phyloP scores from a whole-genome alignment of 768 basidiomycete genomes.

The Phlegmacium glaucopus region DNA sequence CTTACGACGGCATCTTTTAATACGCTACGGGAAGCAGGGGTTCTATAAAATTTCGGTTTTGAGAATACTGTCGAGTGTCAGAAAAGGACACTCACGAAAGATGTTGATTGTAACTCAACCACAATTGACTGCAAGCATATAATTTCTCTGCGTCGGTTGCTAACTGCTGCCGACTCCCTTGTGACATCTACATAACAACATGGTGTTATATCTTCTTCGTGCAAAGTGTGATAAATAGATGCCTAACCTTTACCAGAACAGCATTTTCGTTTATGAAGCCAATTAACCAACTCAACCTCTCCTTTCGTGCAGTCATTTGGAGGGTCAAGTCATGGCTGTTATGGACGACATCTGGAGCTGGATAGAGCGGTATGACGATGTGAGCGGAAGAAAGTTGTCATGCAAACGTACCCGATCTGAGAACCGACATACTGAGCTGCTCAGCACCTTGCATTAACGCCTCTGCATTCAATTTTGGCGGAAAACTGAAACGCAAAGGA shows the following conservation, averaged over 20 bases:
- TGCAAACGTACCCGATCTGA: conserved; percentile 60
- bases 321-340: conserved; percentile 77
- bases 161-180: conserved; percentile 69
- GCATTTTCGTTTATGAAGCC: conserved; percentile 87
- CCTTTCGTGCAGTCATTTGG: conserved; percentile 72
- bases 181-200: conserved; percentile 62
- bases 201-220: too few relatives aligned
- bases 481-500: conserved; percentile 77
- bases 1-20: conserved; percentile 67
- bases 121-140: conserved; percentile 75
- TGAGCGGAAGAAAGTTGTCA: conserved; percentile 4
- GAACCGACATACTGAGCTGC: conserved; percentile 64
- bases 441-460: conserved; percentile 79
- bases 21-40: conserved; percentile 54
- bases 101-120: conserved; percentile 71
- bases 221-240: neutral
- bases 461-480: conserved; percentile 75
- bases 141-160: conserved; percentile 86
- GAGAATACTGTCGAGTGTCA: neutral
- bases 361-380: neutral
- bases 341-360: conserved; percentile 65
- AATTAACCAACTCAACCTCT: conserved; percentile 81
- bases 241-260: conserved; percentile 64
- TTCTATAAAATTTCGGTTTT: conserved; percentile 28
- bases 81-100: conserved; percentile 46